phyloP scores from a whole-genome alignment of 23 red algal genomes.

The Agarophyton chilense region DNA sequence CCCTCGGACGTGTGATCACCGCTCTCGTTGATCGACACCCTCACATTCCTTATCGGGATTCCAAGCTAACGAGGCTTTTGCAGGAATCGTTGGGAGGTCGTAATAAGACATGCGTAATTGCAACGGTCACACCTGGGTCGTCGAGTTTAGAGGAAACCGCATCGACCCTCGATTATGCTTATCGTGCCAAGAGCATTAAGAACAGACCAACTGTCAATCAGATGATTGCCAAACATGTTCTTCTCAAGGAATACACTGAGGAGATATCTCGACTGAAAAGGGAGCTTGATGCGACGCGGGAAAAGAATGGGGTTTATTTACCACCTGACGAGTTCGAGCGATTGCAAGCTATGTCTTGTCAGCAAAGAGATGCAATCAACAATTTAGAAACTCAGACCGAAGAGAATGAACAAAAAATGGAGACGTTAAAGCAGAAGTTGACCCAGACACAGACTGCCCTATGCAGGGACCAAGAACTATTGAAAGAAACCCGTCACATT shows the following conservation, averaged over 20 bases:
- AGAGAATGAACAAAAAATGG: slow-evolving; percentile 36
- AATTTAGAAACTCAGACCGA: slow-evolving; percentile 27
- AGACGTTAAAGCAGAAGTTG: slow-evolving; percentile 57
- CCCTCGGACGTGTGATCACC: slow-evolving; percentile 95
- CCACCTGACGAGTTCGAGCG: slow-evolving; percentile 86
- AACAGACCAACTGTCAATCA: slow-evolving; percentile 98
- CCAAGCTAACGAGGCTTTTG: slow-evolving; percentile 93
- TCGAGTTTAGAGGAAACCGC: slow-evolving; percentile 88
- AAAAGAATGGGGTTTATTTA: slow-evolving; percentile 93
- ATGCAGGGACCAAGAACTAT: slow-evolving; percentile 1
- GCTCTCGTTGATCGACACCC: slow-evolving; percentile 94
- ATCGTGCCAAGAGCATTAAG: slow-evolving; percentile 97
- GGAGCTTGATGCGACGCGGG: slow-evolving; percentile 86
- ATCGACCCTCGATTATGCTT: slow-evolving; percentile 95
- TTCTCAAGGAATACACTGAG: slow-evolving; percentile 87
- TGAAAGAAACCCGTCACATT: neutral
- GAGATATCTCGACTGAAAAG: slow-evolving; percentile 79
- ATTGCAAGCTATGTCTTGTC: slow-evolving; percentile 36
- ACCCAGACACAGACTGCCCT: slow-evolving; percentile 38
- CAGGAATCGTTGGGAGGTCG: slow-evolving; percentile 96
- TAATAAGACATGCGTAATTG: slow-evolving; percentile 98
- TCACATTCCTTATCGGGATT: slow-evolving; percentile 96
- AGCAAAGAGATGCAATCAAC: slow-evolving; percentile 35
- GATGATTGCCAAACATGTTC: slow-evolving; percentile 85
- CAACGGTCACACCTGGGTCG: slow-evolving; percentile 84